Evolutionary conservation across 1,284 basidiomycete genomes (phyloP).

Genomic region (Rhodotorula sp.): DNA sequence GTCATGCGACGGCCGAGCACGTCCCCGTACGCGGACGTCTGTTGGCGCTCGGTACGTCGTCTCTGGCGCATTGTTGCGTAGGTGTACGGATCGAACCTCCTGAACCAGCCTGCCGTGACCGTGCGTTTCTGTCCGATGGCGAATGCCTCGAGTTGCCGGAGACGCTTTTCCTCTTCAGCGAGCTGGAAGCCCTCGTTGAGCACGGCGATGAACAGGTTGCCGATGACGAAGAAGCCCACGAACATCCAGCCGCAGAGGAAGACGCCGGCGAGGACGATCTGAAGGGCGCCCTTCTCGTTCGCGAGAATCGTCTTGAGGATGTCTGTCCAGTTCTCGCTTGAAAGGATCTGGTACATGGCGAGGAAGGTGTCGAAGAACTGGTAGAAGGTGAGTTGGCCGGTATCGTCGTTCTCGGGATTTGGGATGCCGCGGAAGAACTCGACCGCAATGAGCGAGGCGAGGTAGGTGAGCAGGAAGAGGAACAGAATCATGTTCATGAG

Average conservation of each 20-base stretch:
- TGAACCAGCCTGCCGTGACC: conserved; percentile 63
- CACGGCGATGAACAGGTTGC: conserved; percentile 79
- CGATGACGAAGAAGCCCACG: conserved; percentile 64
- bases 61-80: conserved; percentile 54
- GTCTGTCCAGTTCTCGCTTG: conserved; percentile 91
- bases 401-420: conserved; percentile 48
- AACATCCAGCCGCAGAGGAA: conserved; percentile 85
- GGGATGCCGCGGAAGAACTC: conserved; percentile 68
- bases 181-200: conserved; percentile 73
- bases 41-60: neutral
- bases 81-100: conserved; percentile 81
- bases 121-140: conserved; percentile 48
- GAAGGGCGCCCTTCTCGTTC: conserved; percentile 62
- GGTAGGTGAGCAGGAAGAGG: conserved; percentile 81
- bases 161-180: conserved; percentile 71
- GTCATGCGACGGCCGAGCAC: conserved; percentile 2
- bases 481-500: conserved; percentile 92
- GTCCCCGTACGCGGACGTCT: neutral
- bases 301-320: conserved; percentile 70
- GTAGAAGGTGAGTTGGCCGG: conserved; percentile 72
- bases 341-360: conserved; percentile 86
- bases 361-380: conserved; percentile 84
- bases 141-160: conserved; percentile 68
- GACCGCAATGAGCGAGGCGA: conserved; percentile 65
- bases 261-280: conserved; percentile 69